These are phyloP conservation scores for Aegilops sharonensis DNA, from an alignment of 176 grass and related monocot species.

Conservation along the genomic window DNA sequence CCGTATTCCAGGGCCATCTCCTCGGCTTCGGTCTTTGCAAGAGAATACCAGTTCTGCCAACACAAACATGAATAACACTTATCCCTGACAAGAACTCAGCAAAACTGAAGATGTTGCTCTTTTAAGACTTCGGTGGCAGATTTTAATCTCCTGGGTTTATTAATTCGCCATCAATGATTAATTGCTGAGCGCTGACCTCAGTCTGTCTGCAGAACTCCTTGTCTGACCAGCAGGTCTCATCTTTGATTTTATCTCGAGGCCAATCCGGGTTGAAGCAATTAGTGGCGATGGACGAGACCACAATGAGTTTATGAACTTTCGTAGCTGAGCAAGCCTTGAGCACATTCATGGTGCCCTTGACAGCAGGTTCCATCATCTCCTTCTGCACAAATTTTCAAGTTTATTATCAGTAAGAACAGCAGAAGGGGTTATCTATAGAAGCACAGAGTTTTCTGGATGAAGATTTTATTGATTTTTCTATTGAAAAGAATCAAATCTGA, in stretches of 20 bases:
- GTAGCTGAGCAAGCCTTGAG: constrained; percentile 22
- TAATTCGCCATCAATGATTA: background rate
- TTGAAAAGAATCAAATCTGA: too few relatives aligned
- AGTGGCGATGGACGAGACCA: constrained; percentile 40
- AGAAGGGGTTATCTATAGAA: background rate
- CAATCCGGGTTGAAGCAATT: constrained; percentile 31
- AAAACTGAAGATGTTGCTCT: background rate
- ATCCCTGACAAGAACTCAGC: background rate
- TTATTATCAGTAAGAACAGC: background rate
- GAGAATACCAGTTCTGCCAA: constrained; percentile 39
- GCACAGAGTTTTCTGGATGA: background rate
- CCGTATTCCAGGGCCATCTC: constrained; percentile 35
- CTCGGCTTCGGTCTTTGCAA: constrained; percentile 47
- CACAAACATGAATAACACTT: background rate
- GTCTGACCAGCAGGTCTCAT: constrained; percentile 54
- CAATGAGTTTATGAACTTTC: constrained; percentile 34
- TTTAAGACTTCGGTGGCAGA: background rate
- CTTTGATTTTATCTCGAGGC: constrained; percentile 26
- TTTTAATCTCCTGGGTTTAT: background rate
- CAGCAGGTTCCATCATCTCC: constrained; percentile 38
- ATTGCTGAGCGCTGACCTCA: constrained; percentile 16
- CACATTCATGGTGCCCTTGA: constrained; percentile 40
- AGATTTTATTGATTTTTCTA: background rate
- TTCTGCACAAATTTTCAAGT: constrained; percentile 12
- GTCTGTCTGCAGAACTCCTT: constrained; percentile 20